Evolutionary conservation across 768 basidiomycete species (phyloP), one percentile per base, ranked within the genome.

Genomic region (Boletus edulis): DNA sequence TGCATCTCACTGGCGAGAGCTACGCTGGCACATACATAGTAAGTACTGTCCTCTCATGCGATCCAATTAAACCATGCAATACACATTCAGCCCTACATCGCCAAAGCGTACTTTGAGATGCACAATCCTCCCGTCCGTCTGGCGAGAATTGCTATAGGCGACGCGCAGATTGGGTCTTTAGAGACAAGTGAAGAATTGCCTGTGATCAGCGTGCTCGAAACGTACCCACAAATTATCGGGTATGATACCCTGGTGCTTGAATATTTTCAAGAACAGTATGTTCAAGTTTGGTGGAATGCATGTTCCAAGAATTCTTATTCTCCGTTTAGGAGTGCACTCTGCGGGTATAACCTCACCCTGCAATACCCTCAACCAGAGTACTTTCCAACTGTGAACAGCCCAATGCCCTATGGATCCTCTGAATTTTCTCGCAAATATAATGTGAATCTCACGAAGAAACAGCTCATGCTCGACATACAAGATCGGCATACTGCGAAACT

Each of bases 11-110:
- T 0, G 88, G 88, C 5, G 88, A 89, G 69, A 86, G 84, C 64
- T 89, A 89, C 68, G 81, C 88, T n/a, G 87, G 87, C 24, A 78
- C 75, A 45, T 87, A 83, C 59, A 87, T 88, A 46, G 82, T 82
- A 60, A 55, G 81, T 67, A 6, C 44, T 18, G 34, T 24, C 45
- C 29, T 86, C 84, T 22, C n/a, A 3, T 1, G 18, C n/a, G 2
- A 3, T 7, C 9, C 14, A n/a, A 17, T 9, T 13, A 9, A 34
- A 13, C 18, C 29, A 18, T 39, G 4, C 38, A 52, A 3, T 3
- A 24, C 10, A 2, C 4, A 6, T 73, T 85, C 11, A 88, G 86
- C 87, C 87, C 4, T 89, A 89, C 63, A 89, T 91, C 60, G 74
- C 84, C 58, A 87, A 89, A 68, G 72, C 84, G 6, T 85, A 87